Percentiles rank a stretch among this genome's conserved stretches.
These are phyloP conservation scores for Blastobotrys malaysiensis DNA, from an alignment of 1,139 yeast species.

Conservation along the genomic window DNA sequence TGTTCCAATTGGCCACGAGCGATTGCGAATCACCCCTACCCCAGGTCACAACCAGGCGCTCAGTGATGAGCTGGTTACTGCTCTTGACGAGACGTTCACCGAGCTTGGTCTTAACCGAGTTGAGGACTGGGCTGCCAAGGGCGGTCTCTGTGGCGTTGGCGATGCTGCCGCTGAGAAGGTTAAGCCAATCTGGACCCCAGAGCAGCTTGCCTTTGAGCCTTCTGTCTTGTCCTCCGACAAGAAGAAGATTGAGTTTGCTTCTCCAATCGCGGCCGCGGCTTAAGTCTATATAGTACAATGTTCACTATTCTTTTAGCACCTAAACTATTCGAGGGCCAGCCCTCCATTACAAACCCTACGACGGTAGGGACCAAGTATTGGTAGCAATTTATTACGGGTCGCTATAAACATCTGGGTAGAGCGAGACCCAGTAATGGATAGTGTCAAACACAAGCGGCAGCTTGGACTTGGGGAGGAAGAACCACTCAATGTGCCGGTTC, in stretches of 20 bases:
- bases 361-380: too few species aligned
- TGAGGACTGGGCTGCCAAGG: slow-evolving; percentile 67
- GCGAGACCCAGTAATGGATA: slow-evolving; percentile 12
- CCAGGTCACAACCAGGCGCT: slow-evolving; percentile 87
- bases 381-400: not conserved
- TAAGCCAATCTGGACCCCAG: slow-evolving; percentile 73
- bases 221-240: not conserved
- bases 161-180: slow-evolving; percentile 38
- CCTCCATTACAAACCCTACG: not conserved
- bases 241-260: not conserved
- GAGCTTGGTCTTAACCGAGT: slow-evolving; percentile 72
- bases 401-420: slow-evolving; percentile 1
- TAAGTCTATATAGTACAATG: not conserved
- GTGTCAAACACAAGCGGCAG: slow-evolving; percentile 11
- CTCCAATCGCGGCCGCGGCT: slow-evolving; percentile 2
- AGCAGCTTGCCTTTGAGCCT: slow-evolving; percentile 48
- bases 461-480: slow-evolving; percentile 22
- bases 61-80: slow-evolving; percentile 67
- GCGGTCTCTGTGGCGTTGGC: slow-evolving; percentile 92
- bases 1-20: slow-evolving; percentile 91
- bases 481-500: slow-evolving; percentile 28
- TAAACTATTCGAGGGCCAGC: too few species aligned
- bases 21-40: slow-evolving; percentile 94
- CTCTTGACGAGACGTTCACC: slow-evolving; percentile 75
- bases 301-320: too few species aligned